phyloP scores from a whole-genome alignment of 148 eudicot species.

The Silene latifolia region DNA sequence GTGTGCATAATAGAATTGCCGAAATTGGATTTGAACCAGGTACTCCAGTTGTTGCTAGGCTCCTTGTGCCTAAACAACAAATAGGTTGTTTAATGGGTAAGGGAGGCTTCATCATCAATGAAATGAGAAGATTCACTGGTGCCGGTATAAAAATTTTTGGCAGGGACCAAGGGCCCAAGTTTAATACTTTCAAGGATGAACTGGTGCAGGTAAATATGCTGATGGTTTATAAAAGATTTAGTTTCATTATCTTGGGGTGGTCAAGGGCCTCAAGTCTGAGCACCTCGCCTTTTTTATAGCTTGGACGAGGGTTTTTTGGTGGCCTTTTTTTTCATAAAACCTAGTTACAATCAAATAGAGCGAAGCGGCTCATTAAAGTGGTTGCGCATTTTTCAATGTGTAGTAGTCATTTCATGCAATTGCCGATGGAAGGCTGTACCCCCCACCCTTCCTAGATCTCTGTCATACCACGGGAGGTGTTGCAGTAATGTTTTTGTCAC shows the following conservation, averaged over 20 bases:
- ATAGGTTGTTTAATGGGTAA: conserved; percentile 59
- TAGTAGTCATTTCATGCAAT: background rate
- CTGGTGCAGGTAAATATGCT: conserved; percentile 54
- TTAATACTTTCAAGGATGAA: conserved; percentile 35
- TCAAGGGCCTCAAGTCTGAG: background rate
- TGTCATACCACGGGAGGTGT: background rate
- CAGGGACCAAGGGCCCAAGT: conserved; percentile 42
- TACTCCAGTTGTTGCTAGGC: conserved; percentile 48
- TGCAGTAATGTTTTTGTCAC: background rate
- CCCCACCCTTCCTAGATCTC: background rate
- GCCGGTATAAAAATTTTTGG: conserved; percentile 55
- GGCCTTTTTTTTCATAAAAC: background rate
- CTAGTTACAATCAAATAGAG: background rate
- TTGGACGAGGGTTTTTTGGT: background rate
- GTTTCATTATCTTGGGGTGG: background rate
- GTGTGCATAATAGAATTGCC: conserved; percentile 50
- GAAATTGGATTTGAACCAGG: conserved; percentile 59
- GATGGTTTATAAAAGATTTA: background rate
- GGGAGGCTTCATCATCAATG: conserved; percentile 52
- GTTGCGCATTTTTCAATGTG: background rate
- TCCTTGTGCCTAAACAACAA: conserved; percentile 58
- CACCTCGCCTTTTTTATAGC: background rate
- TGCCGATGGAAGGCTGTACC: background rate
- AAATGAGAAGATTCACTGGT: conserved; percentile 55
- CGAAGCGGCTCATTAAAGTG: background rate